Evolutionary conservation across 202 grass and related monocot genomes (phyloP), one percentile per base, ranked within the genome.

Genomic region (Carex sylvatica): DNA sequence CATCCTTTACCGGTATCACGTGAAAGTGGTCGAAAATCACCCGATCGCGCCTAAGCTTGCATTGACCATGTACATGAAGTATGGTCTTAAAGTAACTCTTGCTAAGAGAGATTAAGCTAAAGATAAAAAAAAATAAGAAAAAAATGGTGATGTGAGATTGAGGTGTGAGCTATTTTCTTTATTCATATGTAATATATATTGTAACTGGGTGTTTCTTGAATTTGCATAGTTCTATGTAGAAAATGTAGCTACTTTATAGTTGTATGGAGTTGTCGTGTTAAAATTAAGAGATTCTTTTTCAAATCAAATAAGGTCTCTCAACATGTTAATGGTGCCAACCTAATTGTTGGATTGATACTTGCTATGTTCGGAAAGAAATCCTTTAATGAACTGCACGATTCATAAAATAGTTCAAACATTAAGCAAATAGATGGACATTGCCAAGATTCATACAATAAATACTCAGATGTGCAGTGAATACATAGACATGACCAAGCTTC

Each of bases 11-110:
- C 91, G 88, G 61, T 99, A 99, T 82, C 85, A 24, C 23, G 86
- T 99, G 18, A 2, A 81, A 33, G 87, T 99, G 16, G 89, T 93
- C 40, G 83, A 91, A 3, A 85, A 84, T 3, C 96, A 99, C 81
- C 93, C 89, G 2, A 90, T 99, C 31, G 81, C 54, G 5, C 96
- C 96, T 52, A 99, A 99, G 91, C 56, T 99, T 54, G 93, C 93
- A 31, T 91, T 99, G 49, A 96, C 93, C 68, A 93, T 99, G 91
- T 99, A 96, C 91, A 99, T 99, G 93, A 99, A 96, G 83, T 78
- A 96, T 24, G 96, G 96, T 0, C 87, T 99, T 51, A 93, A 93
- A 92, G 96, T 96, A 52, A 99, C 83, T 6, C 91, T 96, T 31
- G 4, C 49, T 61, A 90, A 82, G 83, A 98, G 91, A 64, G 76